Evolutionary conservation across 495 filamentous ascomycete genomes (phyloP).

Genomic region (Hypoxylon fuscum): DNA sequence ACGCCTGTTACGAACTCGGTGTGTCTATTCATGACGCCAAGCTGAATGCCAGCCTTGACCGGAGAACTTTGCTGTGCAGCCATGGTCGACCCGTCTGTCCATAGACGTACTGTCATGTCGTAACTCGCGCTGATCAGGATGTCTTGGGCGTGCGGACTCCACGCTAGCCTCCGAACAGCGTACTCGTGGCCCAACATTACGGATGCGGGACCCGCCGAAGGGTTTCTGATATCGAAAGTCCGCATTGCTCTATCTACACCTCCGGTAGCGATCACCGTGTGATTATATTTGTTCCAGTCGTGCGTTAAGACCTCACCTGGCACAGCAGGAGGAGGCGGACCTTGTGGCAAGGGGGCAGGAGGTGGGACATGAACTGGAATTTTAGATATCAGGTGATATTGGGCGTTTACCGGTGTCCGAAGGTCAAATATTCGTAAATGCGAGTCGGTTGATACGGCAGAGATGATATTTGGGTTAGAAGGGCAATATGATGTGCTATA

Average conservation of each 20-base stretch:
- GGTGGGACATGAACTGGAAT: constrained; percentile 79
- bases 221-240: constrained; percentile 85
- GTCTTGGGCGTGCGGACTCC: constrained; percentile 91
- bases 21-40: constrained; percentile 89
- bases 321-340: constrained; percentile 42
- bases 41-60: constrained; percentile 66
- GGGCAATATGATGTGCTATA: constrained; percentile 87
- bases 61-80: constrained; percentile 43
- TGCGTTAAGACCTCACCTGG: constrained; percentile 85
- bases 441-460: constrained; percentile 83
- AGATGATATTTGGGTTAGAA: constrained; percentile 78
- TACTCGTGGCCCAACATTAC: constrained; percentile 88
- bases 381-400: constrained; percentile 79
- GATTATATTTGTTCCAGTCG: constrained; percentile 98
- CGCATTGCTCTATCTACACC: constrained; percentile 90
- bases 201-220: constrained; percentile 71
- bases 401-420: constrained; percentile 78
- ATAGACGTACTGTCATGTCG: constrained; percentile 96
- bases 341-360: constrained; percentile 48
- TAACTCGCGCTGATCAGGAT: constrained; percentile 89
- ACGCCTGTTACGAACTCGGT: constrained; percentile 98
- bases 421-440: constrained; percentile 90
- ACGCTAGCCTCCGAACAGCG: constrained; percentile 82
- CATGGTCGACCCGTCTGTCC: constrained; percentile 78
- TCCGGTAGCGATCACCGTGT: constrained; percentile 80